Percentiles rank a stretch among this genome's conserved stretches.
Conservation (phyloP, 345 rosid species). For the Microcos paniculata region DNA sequence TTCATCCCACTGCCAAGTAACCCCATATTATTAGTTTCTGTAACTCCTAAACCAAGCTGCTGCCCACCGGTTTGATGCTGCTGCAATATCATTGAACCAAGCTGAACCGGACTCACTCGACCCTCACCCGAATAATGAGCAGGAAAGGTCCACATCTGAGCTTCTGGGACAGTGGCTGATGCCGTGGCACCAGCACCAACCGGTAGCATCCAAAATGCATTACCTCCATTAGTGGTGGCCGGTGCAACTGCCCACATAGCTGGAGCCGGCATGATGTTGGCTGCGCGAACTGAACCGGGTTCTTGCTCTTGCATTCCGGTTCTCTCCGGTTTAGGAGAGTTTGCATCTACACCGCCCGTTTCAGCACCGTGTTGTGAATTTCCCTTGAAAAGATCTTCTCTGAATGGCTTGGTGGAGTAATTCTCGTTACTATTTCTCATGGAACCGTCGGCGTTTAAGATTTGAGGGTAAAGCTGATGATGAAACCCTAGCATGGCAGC, state of each 20-base stretch:
- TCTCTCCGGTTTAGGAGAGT: conserved; percentile 29
- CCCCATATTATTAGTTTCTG: conserved; percentile 51
- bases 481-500: conserved; percentile 52
- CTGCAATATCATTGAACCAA: conserved; percentile 69
- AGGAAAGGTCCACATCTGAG: conserved; percentile 79
- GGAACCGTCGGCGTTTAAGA: conserved; percentile 34
- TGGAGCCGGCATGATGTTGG: conserved; percentile 42
- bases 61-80: conserved; percentile 57
- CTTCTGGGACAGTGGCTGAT: conserved; percentile 23
- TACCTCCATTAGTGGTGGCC: conserved; percentile 57
- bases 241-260: conserved; percentile 80
- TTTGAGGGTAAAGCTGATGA: conserved; percentile 53
- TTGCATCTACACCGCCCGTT: conserved; percentile 16
- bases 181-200: conserved; percentile 39
- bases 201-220: conserved; percentile 82
- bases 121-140: conserved; percentile 49
- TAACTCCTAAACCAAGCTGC: conserved; percentile 62
- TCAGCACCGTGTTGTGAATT: conserved; percentile 19
- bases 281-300: conserved; percentile 34
- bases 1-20: conserved; percentile 28
- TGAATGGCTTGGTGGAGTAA: conserved; percentile 42
- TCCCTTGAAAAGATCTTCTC: conserved; percentile 75
- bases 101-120: conserved; percentile 52
- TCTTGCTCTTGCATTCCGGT: conserved; percentile 42
- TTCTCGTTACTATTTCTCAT: conserved; percentile 29